A percentile compares a stretch with the other conserved stretches of the same genome.
Evolutionary conservation across 139 green algal genomes (phyloP).

Genomic region (Gonium pectorale): DNA sequence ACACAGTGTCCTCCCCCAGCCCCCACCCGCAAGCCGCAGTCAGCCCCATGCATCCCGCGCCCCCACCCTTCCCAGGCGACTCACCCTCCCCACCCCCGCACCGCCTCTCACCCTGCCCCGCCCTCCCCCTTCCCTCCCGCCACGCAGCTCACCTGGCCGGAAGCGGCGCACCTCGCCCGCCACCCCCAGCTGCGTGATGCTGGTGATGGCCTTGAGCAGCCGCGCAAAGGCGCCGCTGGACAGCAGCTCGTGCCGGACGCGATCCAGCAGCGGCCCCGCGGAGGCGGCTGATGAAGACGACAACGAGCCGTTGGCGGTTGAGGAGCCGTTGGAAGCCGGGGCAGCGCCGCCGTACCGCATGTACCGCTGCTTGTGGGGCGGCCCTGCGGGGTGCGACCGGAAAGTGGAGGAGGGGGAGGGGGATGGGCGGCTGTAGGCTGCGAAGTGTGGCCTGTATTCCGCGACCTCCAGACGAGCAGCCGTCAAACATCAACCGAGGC

Average conservation of each 20-base stretch:
- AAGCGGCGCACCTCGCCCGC: conserved; percentile 80
- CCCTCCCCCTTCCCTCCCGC: background rate
- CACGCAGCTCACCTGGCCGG: conserved; percentile 63
- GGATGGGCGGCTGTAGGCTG: background rate
- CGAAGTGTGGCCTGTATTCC: too few relatives aligned
- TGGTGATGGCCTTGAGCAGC: conserved; percentile 74
- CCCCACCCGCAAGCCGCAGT: too few relatives aligned
- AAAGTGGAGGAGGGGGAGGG: background rate
- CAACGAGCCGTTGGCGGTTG: background rate
- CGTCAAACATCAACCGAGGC: too few relatives aligned
- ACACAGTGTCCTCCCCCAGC: too few relatives aligned
- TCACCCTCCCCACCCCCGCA: background rate
- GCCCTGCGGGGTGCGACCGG: conserved; percentile 52
- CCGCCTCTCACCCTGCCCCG: background rate
- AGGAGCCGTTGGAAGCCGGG: background rate
- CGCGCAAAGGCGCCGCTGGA: conserved; percentile 68
- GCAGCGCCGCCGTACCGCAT: conserved; percentile 57
- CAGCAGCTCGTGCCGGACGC: conserved; percentile 64
- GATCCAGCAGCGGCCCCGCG: conserved; percentile 24
- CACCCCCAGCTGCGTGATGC: conserved; percentile 61
- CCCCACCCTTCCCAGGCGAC: background rate
- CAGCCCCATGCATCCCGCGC: too few relatives aligned
- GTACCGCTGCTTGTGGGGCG: conserved; percentile 91
- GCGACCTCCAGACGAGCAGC: too few relatives aligned
- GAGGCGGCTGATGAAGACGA: background rate